Percentiles rank a stretch among this genome's conserved stretches.
Conservation (phyloP, 441 rosid species). For the Capsella rubella region DNA sequence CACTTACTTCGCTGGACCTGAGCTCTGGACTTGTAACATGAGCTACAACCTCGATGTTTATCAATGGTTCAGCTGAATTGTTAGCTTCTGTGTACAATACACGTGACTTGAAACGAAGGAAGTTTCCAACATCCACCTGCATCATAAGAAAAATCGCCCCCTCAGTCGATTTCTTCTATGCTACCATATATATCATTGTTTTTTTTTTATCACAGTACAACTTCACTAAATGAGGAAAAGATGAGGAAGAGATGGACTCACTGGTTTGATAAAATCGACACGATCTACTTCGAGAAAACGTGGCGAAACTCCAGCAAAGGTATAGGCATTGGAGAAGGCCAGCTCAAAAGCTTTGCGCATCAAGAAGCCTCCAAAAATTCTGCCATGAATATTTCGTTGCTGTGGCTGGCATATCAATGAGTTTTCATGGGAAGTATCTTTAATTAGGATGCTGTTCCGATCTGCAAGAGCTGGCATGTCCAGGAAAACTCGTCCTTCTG, state of each 20-base stretch:
- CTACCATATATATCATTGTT: constrained; percentile 2
- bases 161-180: not conserved
- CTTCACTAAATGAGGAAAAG: not conserved
- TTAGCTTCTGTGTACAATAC: constrained; percentile 78
- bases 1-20: constrained; percentile 78
- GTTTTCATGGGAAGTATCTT: constrained; percentile 63
- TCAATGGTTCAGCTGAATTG: constrained; percentile 67
- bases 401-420: constrained; percentile 85
- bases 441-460: constrained; percentile 76
- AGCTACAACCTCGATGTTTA: constrained; percentile 90
- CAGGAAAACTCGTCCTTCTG: constrained; percentile 74
- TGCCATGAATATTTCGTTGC: constrained; percentile 80
- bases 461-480: constrained; percentile 92
- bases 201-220: not conserved
- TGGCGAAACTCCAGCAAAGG: constrained; percentile 79
- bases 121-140: constrained; percentile 83
- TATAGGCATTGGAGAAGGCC: constrained; percentile 79
- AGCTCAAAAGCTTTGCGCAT: constrained; percentile 81
- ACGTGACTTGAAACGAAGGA: constrained; percentile 82
- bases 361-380: constrained; percentile 81
- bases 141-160: not conserved
- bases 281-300: constrained; percentile 81
- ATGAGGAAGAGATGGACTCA: constrained; percentile 46
- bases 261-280: constrained; percentile 82
- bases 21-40: constrained; percentile 93